phyloP scores from a whole-genome alignment of 2,329 filamentous ascomycete species.

The Colletotrichum navitas region DNA sequence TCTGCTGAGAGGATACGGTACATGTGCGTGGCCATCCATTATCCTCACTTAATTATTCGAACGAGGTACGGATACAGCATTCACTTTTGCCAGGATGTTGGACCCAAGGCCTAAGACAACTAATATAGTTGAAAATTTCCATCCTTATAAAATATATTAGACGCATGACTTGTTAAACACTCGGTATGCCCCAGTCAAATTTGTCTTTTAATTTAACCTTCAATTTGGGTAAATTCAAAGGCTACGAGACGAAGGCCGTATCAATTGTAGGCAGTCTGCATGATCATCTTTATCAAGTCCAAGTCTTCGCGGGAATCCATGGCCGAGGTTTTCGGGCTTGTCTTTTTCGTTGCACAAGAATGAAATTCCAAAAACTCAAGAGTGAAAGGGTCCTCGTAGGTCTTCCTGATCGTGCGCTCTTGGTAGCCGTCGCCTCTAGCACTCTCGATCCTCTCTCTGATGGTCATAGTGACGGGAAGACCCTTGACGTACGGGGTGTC shows the following conservation, averaged over 20 bases:
- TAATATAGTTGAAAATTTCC: not conserved
- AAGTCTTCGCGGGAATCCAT: conserved; percentile 48
- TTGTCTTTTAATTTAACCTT: not conserved
- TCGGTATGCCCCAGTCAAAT: not conserved
- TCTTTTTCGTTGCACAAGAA: conserved; percentile 42
- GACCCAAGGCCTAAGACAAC: too few species aligned
- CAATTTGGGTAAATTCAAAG: not conserved
- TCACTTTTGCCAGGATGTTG: too few species aligned
- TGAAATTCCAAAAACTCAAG: conserved; percentile 52
- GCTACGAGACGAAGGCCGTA: not conserved
- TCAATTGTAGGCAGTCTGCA: conserved; percentile 1
- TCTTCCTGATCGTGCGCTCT: conserved; percentile 55
- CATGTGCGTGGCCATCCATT: too few species aligned
- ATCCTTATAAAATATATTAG: not conserved
- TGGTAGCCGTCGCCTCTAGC: conserved; percentile 51
- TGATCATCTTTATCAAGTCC: conserved; percentile 48
- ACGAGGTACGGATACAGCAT: fast-evolving
- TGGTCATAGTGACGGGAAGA: conserved; percentile 60
- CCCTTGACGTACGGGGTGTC: conserved; percentile 70
- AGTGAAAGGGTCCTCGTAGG: conserved; percentile 59
- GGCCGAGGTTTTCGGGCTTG: conserved; percentile 46
- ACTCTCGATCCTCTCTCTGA: conserved; percentile 55
- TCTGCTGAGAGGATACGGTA: too few species aligned
- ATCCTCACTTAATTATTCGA: too few species aligned
- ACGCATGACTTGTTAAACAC: not conserved